Conservation (phyloP, 1,139 yeast genomes). For the Suhomyces chickasaworum region DNA sequence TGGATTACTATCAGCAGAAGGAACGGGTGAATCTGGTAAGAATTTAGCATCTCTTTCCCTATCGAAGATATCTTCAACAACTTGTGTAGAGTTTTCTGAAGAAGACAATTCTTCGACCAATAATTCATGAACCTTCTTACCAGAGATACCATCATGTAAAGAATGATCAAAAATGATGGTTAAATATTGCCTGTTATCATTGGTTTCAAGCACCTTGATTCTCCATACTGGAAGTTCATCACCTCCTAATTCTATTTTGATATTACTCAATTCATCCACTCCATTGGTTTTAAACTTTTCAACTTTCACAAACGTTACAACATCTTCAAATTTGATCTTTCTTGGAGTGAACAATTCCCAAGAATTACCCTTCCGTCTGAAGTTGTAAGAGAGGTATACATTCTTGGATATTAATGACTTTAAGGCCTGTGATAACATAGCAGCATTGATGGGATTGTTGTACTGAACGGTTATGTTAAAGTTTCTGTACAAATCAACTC, state of each 20-base stretch:
- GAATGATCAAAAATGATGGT: background rate
- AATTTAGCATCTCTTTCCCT: background rate
- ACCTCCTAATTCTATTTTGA: background rate
- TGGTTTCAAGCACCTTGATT: background rate
- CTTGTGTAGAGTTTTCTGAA: background rate
- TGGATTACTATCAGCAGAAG: background rate
- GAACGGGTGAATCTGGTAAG: background rate
- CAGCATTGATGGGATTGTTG: background rate
- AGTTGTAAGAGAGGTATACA: background rate
- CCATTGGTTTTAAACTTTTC: background rate
- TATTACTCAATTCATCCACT: background rate
- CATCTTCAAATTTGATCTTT: background rate
- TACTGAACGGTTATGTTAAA: background rate
- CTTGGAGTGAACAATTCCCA: background rate
- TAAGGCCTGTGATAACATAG: background rate
- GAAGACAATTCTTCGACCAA: background rate
- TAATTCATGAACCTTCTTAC: background rate
- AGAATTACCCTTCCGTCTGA: background rate
- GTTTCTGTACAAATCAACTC: background rate
- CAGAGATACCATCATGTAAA: background rate
- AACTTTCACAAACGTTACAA: background rate
- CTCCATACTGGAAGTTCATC: background rate
- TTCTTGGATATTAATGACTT: background rate
- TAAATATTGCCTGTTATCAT: background rate
- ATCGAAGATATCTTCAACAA: background rate